Percentiles rank a stretch among this genome's conserved stretches.
phyloP scores from a whole-genome alignment of 805 yeast species.

The Kuraishia borneana region DNA sequence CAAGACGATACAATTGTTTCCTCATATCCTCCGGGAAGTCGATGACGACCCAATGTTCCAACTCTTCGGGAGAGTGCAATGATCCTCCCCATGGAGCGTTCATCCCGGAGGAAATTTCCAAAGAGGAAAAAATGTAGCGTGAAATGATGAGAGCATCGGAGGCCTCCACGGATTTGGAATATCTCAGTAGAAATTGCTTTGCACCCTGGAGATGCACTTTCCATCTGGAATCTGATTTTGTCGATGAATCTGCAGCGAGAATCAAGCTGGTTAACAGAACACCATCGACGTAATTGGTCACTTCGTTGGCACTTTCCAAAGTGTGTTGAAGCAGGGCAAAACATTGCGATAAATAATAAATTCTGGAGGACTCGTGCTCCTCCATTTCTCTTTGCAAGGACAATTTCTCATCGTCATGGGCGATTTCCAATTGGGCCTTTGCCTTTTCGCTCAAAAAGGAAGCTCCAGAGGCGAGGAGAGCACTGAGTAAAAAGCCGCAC shows the following conservation, averaged over 20 bases:
- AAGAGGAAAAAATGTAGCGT: conserved; percentile 25
- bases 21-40: conserved; percentile 15
- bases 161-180: conserved; percentile 12
- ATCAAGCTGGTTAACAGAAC: conserved; percentile 54
- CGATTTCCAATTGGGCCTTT: conserved; percentile 7
- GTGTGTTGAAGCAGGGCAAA: conserved; percentile 31
- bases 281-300: conserved; percentile 43
- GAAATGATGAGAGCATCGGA: conserved; percentile 12
- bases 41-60: conserved; percentile 21
- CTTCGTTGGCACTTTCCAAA: conserved; percentile 9
- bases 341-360: conserved; percentile 54
- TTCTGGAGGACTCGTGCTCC: conserved; percentile 41
- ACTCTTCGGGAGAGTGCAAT: conserved; percentile 29
- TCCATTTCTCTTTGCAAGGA: conserved; percentile 10
- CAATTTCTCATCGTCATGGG: too few relatives aligned
- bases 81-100: conserved; percentile 42
- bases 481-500: conserved; percentile 52
- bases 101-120: conserved; percentile 46
- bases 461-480: conserved; percentile 65
- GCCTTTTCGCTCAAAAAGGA: conserved; percentile 18
- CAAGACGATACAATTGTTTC: conserved; percentile 11
- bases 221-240: conserved; percentile 45
- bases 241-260: conserved; percentile 48
- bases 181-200: conserved; percentile 41
- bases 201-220: conserved; percentile 54